Evolutionary conservation across 2,329 filamentous ascomycete genomes (phyloP).

Genomic region (Claviceps digitariae): DNA sequence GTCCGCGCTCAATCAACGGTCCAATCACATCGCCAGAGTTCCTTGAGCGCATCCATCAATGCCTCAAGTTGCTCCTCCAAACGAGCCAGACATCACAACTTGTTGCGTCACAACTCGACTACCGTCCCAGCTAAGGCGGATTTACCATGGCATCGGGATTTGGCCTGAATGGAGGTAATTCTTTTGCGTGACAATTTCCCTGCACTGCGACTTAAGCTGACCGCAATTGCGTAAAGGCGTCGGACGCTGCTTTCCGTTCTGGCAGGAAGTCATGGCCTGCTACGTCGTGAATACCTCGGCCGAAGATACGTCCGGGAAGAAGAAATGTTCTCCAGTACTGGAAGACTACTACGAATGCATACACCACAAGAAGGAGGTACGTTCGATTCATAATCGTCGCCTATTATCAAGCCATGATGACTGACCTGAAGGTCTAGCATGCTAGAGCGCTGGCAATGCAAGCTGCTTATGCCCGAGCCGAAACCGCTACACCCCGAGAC

Average conservation of each 20-base stretch:
- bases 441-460: constrained; percentile 68
- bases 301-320: constrained; percentile 68
- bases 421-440: constrained; percentile 38
- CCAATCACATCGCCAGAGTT: neutral
- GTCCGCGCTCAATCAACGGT: neutral
- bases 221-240: constrained; percentile 31
- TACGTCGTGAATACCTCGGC: constrained; percentile 86
- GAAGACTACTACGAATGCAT: constrained; percentile 99
- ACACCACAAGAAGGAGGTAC: constrained; percentile 97
- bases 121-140: constrained; percentile 7
- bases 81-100: neutral
- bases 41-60: neutral
- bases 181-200: neutral
- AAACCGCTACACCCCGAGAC: constrained; percentile 62
- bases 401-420: constrained; percentile 3
- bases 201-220: constrained; percentile 8
- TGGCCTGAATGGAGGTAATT: constrained; percentile 64
- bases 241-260: constrained; percentile 92
- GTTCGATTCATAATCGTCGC: constrained; percentile 14
- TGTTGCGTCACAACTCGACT: neutral
- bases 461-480: constrained; percentile 69
- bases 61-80: neutral
- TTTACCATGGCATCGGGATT: constrained; percentile 65
- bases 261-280: constrained; percentile 97
- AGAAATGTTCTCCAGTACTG: constrained; percentile 70